Evolutionary conservation across 352 stramenopile genomes (phyloP).

Genomic region (Globisporangium carolinianum): DNA sequence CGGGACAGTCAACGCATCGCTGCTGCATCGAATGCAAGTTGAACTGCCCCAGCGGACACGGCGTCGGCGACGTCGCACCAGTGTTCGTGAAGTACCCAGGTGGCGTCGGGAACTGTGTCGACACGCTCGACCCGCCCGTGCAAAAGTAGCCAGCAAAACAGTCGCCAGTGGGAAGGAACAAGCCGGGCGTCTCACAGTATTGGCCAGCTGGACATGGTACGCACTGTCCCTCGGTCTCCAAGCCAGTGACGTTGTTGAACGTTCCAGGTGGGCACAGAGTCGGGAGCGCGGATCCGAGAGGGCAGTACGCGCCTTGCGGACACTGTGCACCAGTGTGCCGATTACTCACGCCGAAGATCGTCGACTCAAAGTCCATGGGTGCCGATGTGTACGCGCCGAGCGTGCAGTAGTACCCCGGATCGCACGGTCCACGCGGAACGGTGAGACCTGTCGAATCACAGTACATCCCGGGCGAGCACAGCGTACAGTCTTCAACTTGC

Average conservation of each 20-base stretch:
- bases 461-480: constrained; percentile 87
- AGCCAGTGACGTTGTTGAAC: constrained; percentile 64
- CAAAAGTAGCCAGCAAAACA: constrained; percentile 84
- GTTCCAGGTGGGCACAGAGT: constrained; percentile 68
- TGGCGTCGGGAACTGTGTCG: constrained; percentile 50
- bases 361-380: constrained; percentile 73
- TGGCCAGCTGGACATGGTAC: constrained; percentile 63
- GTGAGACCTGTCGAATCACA: constrained; percentile 85
- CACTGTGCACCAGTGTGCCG: constrained; percentile 62
- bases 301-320: constrained; percentile 63
- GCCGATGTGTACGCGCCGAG: constrained; percentile 85
- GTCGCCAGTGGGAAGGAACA: constrained; percentile 54
- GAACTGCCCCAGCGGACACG: constrained; percentile 52
- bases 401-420: constrained; percentile 89
- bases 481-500: constrained; percentile 78
- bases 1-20: constrained; percentile 55
- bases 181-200: constrained; percentile 69
- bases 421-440: constrained; percentile 64
- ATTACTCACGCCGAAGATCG: constrained; percentile 57
- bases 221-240: constrained; percentile 70
- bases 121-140: constrained; percentile 35
- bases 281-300: constrained; percentile 46
- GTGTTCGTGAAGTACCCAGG: constrained; percentile 45
- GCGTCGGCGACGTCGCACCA: constrained; percentile 31
- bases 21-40: constrained; percentile 49